A percentile compares a stretch with the other conserved stretches of the same genome.
phyloP scores from a whole-genome alignment of 192 early-diverging fungal genomes.

The Cladochytrium replicatum region DNA sequence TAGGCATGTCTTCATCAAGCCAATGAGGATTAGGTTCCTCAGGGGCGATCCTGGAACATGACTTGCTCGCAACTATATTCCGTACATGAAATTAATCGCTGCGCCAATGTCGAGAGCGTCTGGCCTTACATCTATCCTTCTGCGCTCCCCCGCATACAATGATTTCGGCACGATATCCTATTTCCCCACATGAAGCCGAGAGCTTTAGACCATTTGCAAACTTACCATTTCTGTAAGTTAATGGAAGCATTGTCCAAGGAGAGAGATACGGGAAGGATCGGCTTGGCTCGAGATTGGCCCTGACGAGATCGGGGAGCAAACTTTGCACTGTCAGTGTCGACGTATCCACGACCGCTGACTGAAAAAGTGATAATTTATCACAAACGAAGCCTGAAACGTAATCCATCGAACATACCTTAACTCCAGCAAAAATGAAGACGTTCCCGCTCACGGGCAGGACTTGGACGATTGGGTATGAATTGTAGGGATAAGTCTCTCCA shows the following conservation, averaged over 20 bases:
- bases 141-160: neutral
- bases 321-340: neutral
- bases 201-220: neutral
- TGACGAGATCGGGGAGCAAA: neutral
- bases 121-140: neutral
- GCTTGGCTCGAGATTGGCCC: neutral
- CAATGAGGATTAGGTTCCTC: neutral
- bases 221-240: neutral
- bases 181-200: neutral
- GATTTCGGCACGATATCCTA: neutral
- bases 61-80: neutral
- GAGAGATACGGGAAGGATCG: conserved; percentile 9
- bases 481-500: conserved; percentile 7
- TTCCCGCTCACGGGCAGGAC: conserved; percentile 4
- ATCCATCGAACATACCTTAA: neutral
- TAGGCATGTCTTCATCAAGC: neutral
- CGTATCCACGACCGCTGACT: neutral
- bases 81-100: too few relatives aligned
- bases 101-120: neutral
- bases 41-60: neutral
- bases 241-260: neutral
- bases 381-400: too few relatives aligned
- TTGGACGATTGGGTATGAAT: conserved; percentile 5
- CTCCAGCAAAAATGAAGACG: conserved; percentile 10
- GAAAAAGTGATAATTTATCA: too few relatives aligned